Percentiles rank a stretch among this genome's conserved stretches.
Evolutionary conservation across 805 yeast species (phyloP).

Genomic region (Yarrowia alimentaria): DNA sequence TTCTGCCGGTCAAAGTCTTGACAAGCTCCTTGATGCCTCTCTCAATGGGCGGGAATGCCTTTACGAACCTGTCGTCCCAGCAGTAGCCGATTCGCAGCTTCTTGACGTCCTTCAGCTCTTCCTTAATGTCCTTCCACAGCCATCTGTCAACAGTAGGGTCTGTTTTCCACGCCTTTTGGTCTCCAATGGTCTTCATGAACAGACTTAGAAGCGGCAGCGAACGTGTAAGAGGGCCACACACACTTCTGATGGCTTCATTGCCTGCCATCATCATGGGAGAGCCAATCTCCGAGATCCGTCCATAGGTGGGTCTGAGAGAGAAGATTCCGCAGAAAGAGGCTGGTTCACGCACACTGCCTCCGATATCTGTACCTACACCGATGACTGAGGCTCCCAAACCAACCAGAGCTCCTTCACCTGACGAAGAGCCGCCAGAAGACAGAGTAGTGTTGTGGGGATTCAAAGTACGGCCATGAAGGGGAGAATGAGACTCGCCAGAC

Average conservation of each 20-base stretch:
- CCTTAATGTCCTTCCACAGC: conserved; percentile 44
- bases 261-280: conserved; percentile 43
- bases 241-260: conserved; percentile 42
- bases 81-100: conserved; percentile 49
- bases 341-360: conserved; percentile 55
- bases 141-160: conserved; percentile 53
- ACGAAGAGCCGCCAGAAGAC: conserved; percentile 58
- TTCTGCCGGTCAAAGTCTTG: conserved; percentile 49
- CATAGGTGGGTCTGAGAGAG: conserved; percentile 50
- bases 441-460: conserved; percentile 48
- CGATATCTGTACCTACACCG: conserved; percentile 57
- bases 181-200: conserved; percentile 44
- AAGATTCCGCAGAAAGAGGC: conserved; percentile 47
- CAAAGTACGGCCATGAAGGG: conserved; percentile 47
- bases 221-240: conserved; percentile 53
- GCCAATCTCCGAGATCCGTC: conserved; percentile 45
- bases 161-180: conserved; percentile 46
- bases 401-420: conserved; percentile 55
- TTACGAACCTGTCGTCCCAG: conserved; percentile 46
- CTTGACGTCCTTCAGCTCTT: conserved; percentile 32
- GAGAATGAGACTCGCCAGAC: conserved; percentile 49
- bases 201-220: conserved; percentile 42
- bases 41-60: conserved; percentile 56
- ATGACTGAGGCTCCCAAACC: conserved; percentile 48
- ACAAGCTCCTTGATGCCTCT: conserved; percentile 54